These are phyloP conservation scores for Thraustochytrium sp. DNA, from an alignment of 352 stramenopile species.

Conservation along the genomic window DNA sequence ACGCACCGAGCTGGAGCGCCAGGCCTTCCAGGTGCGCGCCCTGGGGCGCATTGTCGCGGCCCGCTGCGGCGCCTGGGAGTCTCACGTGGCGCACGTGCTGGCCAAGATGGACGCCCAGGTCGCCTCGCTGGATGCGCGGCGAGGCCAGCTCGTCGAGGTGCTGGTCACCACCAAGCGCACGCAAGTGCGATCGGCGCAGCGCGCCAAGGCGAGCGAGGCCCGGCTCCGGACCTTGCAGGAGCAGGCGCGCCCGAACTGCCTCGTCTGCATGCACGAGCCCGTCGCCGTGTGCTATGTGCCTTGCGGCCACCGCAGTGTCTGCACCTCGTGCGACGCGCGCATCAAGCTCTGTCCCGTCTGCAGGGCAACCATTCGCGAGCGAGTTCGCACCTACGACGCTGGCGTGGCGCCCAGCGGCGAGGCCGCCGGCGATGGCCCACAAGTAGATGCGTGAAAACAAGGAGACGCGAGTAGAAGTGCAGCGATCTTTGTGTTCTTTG, in stretches of 20 bases:
- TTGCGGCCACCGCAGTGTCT: constrained; percentile 32
- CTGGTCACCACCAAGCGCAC: not conserved
- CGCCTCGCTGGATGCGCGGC: not conserved
- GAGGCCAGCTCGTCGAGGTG: not conserved
- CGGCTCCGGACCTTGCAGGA: not conserved
- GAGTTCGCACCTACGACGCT: constrained; percentile 28
- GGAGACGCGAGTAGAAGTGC: not conserved
- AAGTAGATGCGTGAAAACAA: too few species aligned
- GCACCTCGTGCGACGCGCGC: not conserved
- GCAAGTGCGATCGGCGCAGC: not conserved
- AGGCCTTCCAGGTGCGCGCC: not conserved
- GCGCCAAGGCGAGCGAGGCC: not conserved
- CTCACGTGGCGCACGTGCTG: not conserved
- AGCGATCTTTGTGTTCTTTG: not conserved
- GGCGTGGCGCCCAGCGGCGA: too few species aligned
- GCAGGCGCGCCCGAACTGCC: not conserved
- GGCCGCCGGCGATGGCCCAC: too few species aligned
- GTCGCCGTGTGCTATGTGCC: constrained; percentile 20
- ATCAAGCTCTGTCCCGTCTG: not conserved
- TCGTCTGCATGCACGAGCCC: constrained; percentile 16
- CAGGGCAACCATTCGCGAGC: not conserved
- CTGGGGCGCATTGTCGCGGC: not conserved
- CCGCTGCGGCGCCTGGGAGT: not conserved
- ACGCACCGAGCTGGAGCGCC: not conserved
- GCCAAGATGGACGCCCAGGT: not conserved